A percentile compares a stretch with the other conserved stretches of the same genome.
Conservation (phyloP, 164 flowering plant genomes). For the Vitis labrusca region DNA sequence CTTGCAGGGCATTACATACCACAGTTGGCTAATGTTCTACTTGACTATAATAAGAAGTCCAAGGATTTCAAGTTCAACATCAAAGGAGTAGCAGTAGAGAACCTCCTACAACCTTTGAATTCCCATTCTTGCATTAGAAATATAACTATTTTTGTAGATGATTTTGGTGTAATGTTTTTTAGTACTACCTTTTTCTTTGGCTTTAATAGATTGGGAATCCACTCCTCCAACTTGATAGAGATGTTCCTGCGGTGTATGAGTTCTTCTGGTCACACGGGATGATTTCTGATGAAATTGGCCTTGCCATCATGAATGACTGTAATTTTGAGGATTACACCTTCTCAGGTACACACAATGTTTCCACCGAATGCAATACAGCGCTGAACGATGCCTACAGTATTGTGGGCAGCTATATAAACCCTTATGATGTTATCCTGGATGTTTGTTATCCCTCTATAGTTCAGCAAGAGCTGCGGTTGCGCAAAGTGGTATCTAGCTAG, state of each 20-base stretch:
- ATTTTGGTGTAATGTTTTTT: no score
- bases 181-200: not conserved
- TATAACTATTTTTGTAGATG: not conserved
- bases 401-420: constrained; percentile 72
- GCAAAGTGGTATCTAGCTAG: constrained; percentile 52
- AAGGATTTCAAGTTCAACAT: constrained; percentile 74
- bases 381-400: constrained; percentile 49
- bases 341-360: constrained; percentile 58
- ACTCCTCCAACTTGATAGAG: constrained; percentile 76
- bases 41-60: constrained; percentile 70
- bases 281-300: constrained; percentile 94
- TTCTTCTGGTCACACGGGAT: constrained; percentile 96
- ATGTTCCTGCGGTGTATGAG: constrained; percentile 68
- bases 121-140: no score
- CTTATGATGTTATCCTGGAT: constrained; percentile 86
- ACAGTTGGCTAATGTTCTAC: constrained; percentile 69
- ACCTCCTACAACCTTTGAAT: not conserved
- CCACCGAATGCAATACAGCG: constrained; percentile 51
- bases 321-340: constrained; percentile 77
- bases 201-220: constrained; percentile 83
- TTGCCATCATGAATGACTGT: constrained; percentile 71
- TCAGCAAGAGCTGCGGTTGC: constrained; percentile 82
- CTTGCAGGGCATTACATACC: constrained; percentile 89
- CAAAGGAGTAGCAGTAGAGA: constrained; percentile 89
- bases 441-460: constrained; percentile 92